Evolutionary conservation across 1,284 basidiomycete species (phyloP).

Genomic region (Puccinia hordei): DNA sequence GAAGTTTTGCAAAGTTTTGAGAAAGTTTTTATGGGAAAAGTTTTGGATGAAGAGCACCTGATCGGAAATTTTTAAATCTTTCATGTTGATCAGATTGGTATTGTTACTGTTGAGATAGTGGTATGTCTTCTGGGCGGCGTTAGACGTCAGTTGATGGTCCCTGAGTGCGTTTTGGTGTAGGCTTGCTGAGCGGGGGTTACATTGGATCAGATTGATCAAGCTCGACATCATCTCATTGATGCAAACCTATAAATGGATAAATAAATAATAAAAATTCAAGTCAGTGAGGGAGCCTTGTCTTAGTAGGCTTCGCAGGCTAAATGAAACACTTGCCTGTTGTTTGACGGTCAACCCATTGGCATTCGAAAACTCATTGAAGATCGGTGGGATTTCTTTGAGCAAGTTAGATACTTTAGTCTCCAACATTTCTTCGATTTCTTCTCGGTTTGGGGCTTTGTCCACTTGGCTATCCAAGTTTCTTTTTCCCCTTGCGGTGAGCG

Average conservation of each 20-base stretch:
- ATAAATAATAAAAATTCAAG: background rate
- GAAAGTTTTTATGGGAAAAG: slow-evolving; percentile 19
- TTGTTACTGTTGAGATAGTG: slow-evolving; percentile 16
- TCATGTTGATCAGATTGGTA: slow-evolving; percentile 10
- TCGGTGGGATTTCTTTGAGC: slow-evolving; percentile 43
- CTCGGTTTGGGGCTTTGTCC: background rate
- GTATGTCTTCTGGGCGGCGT: background rate
- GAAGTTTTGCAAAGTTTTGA: slow-evolving; percentile 7
- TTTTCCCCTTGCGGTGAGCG: background rate
- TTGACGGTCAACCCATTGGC: slow-evolving; percentile 33
- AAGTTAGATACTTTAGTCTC: slow-evolving; percentile 32
- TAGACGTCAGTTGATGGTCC: background rate
- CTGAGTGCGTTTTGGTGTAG: background rate
- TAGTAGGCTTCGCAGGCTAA: too few species aligned
- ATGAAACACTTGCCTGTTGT: slow-evolving; percentile 30
- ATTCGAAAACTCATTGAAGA: slow-evolving; percentile 29
- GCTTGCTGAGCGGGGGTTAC: background rate
- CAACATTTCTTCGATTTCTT: slow-evolving; percentile 29
- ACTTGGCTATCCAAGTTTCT: slow-evolving; percentile 12
- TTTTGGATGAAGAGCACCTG: slow-evolving; percentile 28
- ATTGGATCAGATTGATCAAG: slow-evolving; percentile 31
- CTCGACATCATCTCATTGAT: slow-evolving; percentile 51
- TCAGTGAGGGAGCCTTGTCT: background rate
- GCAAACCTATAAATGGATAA: slow-evolving; percentile 24
- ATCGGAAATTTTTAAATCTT: slow-evolving; percentile 30